These are phyloP conservation scores for Colletotrichum melonis DNA, from an alignment of 2,329 filamentous ascomycete genomes.

Conservation along the genomic window DNA sequence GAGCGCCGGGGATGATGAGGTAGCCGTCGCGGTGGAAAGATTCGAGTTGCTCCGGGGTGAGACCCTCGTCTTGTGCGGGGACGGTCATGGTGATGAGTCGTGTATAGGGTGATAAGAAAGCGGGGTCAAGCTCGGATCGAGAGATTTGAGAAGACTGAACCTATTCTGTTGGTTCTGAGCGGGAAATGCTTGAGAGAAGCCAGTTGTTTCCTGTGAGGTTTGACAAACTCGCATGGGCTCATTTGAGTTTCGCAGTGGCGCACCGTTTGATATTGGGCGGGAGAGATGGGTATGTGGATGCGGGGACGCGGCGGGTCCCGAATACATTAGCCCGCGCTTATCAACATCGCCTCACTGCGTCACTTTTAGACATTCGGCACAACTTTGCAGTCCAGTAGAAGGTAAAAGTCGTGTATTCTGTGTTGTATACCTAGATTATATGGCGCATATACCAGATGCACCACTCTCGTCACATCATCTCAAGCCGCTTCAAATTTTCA, in stretches of 20 bases:
- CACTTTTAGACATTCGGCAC: neutral
- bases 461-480: neutral
- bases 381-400: neutral
- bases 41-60: constrained; percentile 77
- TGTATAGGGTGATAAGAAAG: neutral
- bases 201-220: neutral
- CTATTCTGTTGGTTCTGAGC: neutral
- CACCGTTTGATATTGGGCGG: neutral
- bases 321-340: constrained; percentile 13
- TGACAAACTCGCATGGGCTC: neutral
- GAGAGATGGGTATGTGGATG: constrained; percentile 5
- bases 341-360: constrained; percentile 14
- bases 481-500: neutral
- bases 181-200: neutral
- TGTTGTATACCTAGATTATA: neutral
- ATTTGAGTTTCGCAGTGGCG: constrained; percentile 1
- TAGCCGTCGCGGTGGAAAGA: constrained; percentile 88
- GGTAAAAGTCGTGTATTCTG: neutral
- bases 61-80: constrained; percentile 55
- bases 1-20: constrained; percentile 84
- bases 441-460: constrained; percentile 1
- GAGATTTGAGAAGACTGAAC: no score
- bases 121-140: neutral
- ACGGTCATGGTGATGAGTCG: constrained; percentile 7
- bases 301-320: constrained; percentile 25